phyloP scores from a whole-genome alignment of 495 filamentous ascomycete genomes.

The Penicillium lagena region DNA sequence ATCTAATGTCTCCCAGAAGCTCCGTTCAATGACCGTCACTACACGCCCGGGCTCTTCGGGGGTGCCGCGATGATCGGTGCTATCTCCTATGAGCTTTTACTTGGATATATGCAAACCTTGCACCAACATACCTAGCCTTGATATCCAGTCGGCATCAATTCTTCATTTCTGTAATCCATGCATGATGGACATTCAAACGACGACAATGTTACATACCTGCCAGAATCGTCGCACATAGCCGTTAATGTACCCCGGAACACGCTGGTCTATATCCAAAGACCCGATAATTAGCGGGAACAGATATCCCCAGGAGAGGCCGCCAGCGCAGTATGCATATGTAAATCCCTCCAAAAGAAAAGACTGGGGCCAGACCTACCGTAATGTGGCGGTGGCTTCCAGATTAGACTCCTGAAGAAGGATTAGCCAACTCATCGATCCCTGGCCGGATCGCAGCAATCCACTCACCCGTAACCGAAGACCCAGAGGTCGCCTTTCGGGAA shows the following conservation, averaged over 20 bases:
- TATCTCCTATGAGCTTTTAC: conserved; percentile 2
- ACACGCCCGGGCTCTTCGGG: conserved; percentile 82
- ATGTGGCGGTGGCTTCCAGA: conserved; percentile 97
- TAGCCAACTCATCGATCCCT: not conserved
- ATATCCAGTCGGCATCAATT: not conserved
- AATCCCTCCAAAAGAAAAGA: no score
- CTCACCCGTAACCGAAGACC: conserved; percentile 89
- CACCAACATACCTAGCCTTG: conserved; percentile 28
- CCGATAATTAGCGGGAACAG: not conserved
- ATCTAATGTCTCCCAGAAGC: conserved; percentile 71
- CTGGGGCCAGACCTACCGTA: conserved; percentile 56
- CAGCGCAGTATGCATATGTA: no score
- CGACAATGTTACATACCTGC: conserved; percentile 52
- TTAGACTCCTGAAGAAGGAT: conserved; percentile 63
- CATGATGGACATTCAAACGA: no score
- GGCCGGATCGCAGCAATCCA: not conserved
- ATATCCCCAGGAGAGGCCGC: no score
- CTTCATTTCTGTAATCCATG: no score
- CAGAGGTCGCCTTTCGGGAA: conserved; percentile 61
- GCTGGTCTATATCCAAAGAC: conserved; percentile 51
- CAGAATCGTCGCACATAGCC: conserved; percentile 96
- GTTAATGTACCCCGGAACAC: conserved; percentile 84
- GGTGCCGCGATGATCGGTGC: conserved; percentile 93
- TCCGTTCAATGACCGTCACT: conserved; percentile 80
- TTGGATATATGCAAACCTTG: not conserved